Conservation (phyloP, 192 early-diverging fungal genomes). For the Umbelopsis sp. region DNA sequence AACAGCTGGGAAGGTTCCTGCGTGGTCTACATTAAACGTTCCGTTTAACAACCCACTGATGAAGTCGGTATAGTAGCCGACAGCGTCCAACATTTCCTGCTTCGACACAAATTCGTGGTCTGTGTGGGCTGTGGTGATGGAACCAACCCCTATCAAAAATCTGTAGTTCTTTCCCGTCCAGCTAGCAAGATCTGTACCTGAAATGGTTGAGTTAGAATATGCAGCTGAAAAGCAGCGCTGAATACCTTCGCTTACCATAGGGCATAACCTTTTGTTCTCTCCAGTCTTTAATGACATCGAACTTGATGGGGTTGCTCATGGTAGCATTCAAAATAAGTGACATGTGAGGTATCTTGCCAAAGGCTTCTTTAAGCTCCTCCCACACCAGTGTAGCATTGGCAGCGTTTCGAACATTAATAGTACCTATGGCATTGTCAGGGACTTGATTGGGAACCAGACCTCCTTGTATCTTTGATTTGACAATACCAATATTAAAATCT, state of each 20-base stretch:
- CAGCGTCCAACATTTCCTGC: not conserved
- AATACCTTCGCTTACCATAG: not conserved
- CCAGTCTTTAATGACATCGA: conserved; percentile 16
- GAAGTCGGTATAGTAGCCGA: conserved; percentile 4
- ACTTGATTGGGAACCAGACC: conserved; percentile 10
- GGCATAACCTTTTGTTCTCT: conserved; percentile 7
- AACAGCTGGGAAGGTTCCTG: not conserved
- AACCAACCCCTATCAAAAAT: conserved; percentile 4
- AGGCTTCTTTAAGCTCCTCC: not conserved
- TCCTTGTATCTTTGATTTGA: not conserved
- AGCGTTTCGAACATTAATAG: conserved; percentile 15
- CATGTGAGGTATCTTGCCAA: conserved; percentile 8
- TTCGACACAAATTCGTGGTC: conserved; percentile 14
- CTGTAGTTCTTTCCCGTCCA: conserved; percentile 15
- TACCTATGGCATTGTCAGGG: conserved; percentile 3
- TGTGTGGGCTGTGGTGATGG: conserved; percentile 2
- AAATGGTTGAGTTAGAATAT: not conserved
- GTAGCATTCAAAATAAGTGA: not conserved
- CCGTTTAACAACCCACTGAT: conserved; percentile 9
- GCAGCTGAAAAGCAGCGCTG: no score
- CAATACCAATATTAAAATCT: not conserved
- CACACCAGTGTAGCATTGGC: not conserved
- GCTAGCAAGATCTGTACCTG: conserved; percentile 7
- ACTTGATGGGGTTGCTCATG: conserved; percentile 13
- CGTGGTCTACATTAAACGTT: not conserved